Evolutionary conservation across 192 early-diverging fungal genomes (phyloP).

Genomic region (Coemansia sp.): DNA sequence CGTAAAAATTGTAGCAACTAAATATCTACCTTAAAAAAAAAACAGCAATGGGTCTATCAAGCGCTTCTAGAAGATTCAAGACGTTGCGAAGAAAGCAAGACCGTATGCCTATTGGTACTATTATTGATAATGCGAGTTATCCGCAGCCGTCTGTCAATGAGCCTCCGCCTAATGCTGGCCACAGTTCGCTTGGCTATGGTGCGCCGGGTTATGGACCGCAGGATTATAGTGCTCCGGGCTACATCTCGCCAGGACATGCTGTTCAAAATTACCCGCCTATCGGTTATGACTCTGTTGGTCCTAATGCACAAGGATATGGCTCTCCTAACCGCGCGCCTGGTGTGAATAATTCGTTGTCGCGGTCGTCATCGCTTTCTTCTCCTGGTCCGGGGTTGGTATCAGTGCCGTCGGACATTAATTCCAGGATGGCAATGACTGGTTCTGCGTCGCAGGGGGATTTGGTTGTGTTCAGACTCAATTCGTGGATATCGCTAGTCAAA

Average conservation of each 20-base stretch:
- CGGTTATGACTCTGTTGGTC: neutral
- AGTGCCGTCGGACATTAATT: conserved; percentile 34
- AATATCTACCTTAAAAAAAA: neutral
- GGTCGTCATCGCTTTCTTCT: neutral
- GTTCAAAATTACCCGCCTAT: neutral
- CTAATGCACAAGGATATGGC: neutral
- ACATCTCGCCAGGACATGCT: neutral
- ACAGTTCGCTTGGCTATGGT: neutral
- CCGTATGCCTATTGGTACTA: conserved; percentile 26
- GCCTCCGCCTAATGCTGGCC: neutral
- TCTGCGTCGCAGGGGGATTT: conserved; percentile 37
- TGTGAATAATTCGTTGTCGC: neutral
- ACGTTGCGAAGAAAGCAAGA: conserved; percentile 24
- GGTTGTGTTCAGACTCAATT: conserved; percentile 29
- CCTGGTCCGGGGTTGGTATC: conserved; percentile 16
- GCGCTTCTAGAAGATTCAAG: conserved; percentile 26
- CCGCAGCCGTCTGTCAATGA: conserved; percentile 1
- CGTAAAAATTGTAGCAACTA: neutral
- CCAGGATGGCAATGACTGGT: conserved; percentile 26
- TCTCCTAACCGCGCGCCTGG: neutral
- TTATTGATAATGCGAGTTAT: conserved; percentile 16
- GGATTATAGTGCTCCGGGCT: neutral
- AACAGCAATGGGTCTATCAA: conserved; percentile 17
- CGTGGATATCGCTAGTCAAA: conserved; percentile 37
- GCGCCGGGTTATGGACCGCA: neutral